Base-by-base conservation (phyloP, 306 rosid species). In the Dryas octopetala region DNA sequence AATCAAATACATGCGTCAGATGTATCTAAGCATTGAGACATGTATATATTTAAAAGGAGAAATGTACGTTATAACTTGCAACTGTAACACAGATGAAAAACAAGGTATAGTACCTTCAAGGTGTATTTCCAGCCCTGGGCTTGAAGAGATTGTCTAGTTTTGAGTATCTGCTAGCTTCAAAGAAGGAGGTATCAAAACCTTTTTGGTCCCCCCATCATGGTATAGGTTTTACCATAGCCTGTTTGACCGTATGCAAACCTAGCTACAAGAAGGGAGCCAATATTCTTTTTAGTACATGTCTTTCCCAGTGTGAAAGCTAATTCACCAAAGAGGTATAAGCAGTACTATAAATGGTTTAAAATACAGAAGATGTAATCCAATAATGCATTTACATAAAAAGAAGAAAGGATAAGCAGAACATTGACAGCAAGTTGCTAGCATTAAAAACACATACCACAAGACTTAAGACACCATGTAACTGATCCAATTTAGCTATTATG, bases 231-330 rank as follows among this genome's bases (percentile, higher is more conserved):
- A 9, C 97, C 98, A 4, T 97, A 91, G 16, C 98, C 97, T 0
- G 98, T 91, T 71, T 94, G 98, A 51, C 98, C 98, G 91, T 74
- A 94, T 94, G 81, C 98, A 95, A 11, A 95, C 98, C 99, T 96
- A n/a, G n/a, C n/a, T n/a, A 65, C 82, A 88, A 62, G 73, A 75
- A 83, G 23, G 23, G 70, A 6, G 80, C 26, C 64, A 40, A 9
- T 55, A 60, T 70, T 78, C n/a, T 23, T 71, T 75, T 76, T 64
- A 76, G 38, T n/a, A 6, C 38, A 16, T 59, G 4, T 14, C 2
- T 4, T 9, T 65, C 44, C 10, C 46, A 5, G 12, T 12, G 38
- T 23, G 40, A 47, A 49, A 32, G 28, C 58, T 52, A 67, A 48
- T 44, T 61, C 4, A 12, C 23, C 3, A 28, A 47, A 46, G 55